These are phyloP conservation scores for Pseudocercospora pini-densiflorae DNA, from an alignment of 2,329 filamentous ascomycete species.

Conservation along the genomic window DNA sequence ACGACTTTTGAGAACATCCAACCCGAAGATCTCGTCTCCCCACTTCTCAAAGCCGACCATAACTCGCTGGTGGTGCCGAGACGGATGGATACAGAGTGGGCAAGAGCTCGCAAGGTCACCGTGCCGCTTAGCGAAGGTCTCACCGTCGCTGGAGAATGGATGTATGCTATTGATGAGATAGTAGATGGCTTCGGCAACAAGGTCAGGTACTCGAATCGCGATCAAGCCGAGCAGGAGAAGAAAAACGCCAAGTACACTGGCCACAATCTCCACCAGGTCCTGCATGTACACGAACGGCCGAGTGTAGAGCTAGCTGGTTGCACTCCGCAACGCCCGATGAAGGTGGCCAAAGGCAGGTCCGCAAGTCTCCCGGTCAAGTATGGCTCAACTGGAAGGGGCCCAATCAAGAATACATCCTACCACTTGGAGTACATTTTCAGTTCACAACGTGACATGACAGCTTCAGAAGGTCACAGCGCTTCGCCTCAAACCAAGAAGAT, in stretches of 20 bases:
- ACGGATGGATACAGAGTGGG: slow-evolving; percentile 78
- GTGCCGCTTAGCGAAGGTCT: slow-evolving; percentile 93
- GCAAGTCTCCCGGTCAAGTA: slow-evolving; percentile 74
- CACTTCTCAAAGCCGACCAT: slow-evolving; percentile 64
- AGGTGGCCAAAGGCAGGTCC: slow-evolving; percentile 75
- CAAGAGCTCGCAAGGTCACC: slow-evolving; percentile 71
- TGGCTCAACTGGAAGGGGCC: slow-evolving; percentile 62
- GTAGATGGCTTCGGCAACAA: slow-evolving; percentile 88
- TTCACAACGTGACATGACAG: slow-evolving; percentile 69
- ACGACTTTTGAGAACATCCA: slow-evolving; percentile 94
- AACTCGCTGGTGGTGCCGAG: slow-evolving; percentile 59
- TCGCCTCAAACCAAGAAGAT: slow-evolving; percentile 62
- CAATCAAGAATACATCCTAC: slow-evolving; percentile 67
- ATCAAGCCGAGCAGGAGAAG: slow-evolving; percentile 64
- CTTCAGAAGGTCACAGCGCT: slow-evolving; percentile 71
- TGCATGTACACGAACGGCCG: slow-evolving; percentile 86
- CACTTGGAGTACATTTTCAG: slow-evolving; percentile 82
- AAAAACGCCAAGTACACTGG: slow-evolving; percentile 49
- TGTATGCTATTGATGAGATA: slow-evolving; percentile 90
- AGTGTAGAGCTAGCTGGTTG: slow-evolving; percentile 73
- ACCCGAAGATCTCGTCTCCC: slow-evolving; percentile 82
- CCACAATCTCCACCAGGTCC: slow-evolving; percentile 70
- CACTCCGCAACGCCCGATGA: slow-evolving; percentile 78
- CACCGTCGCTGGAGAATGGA: slow-evolving; percentile 77
- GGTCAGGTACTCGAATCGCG: slow-evolving; percentile 72